Conservation (phyloP, 352 stramenopile species). For the Phytophthora sp. region DNA sequence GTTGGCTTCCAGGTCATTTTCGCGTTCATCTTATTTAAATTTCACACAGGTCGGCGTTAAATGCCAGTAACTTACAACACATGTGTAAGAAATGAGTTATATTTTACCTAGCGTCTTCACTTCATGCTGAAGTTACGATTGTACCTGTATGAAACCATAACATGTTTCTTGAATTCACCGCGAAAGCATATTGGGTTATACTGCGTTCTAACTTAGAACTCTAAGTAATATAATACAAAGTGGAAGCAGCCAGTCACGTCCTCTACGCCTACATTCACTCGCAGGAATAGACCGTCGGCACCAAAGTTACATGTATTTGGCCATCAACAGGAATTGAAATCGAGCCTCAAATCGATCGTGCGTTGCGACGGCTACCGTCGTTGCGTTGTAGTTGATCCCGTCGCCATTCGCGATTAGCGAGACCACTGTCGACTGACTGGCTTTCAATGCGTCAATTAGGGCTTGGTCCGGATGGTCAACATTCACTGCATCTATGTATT, state of each 20-base stretch:
- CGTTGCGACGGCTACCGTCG: neutral
- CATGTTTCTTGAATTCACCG: no score
- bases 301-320: neutral
- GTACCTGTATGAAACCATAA: conserved; percentile 9
- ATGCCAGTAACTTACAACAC: no score
- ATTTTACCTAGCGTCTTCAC: no score
- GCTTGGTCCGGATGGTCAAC: no score
- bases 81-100: no score
- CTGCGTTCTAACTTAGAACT: no score
- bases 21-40: conserved; percentile 34
- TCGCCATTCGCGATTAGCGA: no score
- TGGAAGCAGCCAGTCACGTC: neutral
- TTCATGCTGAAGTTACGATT: conserved; percentile 21
- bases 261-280: neutral
- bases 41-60: conserved; percentile 22
- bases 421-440: no score
- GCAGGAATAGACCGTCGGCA: neutral
- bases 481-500: no score
- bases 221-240: no score
- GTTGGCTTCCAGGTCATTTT: conserved; percentile 45
- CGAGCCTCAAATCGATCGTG: conserved; percentile 13
- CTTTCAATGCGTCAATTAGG: no score
- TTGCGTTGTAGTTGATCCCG: conserved; percentile 8
- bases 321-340: neutral
- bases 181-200: no score